Evolutionary conservation across 148 eudicot genomes (phyloP).

Genomic region (Dianthus caryophyllus): DNA sequence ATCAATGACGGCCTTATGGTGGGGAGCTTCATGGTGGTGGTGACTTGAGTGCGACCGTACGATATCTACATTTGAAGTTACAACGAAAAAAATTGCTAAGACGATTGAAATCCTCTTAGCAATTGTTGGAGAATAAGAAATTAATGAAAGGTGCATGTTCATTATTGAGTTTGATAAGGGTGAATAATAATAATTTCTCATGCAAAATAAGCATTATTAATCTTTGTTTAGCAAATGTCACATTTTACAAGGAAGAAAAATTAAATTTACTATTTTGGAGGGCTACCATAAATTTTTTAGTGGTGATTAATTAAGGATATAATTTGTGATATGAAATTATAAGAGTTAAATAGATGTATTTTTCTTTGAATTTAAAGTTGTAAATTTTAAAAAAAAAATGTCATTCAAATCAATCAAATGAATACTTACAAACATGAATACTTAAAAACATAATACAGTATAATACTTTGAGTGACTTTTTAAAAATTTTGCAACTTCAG

Average conservation of each 20-base stretch:
- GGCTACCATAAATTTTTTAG: conserved; percentile 14
- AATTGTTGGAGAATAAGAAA: conserved; percentile 9
- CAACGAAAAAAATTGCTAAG: conserved; percentile 16
- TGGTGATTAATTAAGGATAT: not conserved
- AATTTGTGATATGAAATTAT: not conserved
- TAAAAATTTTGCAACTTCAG: too few relatives aligned
- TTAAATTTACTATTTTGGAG: conserved; percentile 17
- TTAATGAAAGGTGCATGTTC: not conserved
- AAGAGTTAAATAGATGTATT: not conserved
- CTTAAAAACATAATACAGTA: too few relatives aligned
- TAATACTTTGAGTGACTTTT: too few relatives aligned
- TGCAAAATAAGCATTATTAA: not conserved
- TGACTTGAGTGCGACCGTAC: conserved; percentile 22
- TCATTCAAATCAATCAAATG: too few relatives aligned
- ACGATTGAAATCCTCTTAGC: conserved; percentile 18
- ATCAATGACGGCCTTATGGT: conserved; percentile 28
- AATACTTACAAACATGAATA: too few relatives aligned
- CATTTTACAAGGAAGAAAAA: conserved; percentile 22
- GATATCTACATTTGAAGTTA: conserved; percentile 9
- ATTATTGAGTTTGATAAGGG: conserved; percentile 15
- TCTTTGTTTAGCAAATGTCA: conserved; percentile 8
- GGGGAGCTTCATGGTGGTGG: not conserved
- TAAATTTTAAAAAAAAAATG: not conserved
- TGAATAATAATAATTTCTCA: not conserved
- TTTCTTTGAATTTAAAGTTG: not conserved